phyloP scores from a whole-genome alignment of 306 rosid species.

The Trifolium subterraneum region DNA sequence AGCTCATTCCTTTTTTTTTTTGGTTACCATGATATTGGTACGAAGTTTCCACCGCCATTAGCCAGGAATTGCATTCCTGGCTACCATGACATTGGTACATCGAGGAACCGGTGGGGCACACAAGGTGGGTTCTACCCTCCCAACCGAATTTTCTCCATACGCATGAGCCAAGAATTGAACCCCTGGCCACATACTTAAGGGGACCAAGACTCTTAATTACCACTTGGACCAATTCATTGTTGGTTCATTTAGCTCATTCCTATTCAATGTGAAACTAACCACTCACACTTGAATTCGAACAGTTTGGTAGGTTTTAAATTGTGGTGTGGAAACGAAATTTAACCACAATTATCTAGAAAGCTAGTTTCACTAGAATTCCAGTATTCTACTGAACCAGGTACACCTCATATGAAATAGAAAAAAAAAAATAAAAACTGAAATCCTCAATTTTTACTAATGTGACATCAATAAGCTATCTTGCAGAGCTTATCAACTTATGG shows the following conservation, averaged over 20 bases:
- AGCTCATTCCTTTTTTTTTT: not conserved
- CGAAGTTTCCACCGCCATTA: too few relatives aligned
- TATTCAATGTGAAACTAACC: not conserved
- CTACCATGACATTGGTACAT: too few relatives aligned
- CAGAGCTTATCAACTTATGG: too few relatives aligned
- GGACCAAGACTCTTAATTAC: too few relatives aligned
- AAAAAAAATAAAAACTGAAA: not conserved
- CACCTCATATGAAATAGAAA: not conserved
- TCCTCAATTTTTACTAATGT: conserved; percentile 15
- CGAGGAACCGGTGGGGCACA: too few relatives aligned
- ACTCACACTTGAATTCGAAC: not conserved
- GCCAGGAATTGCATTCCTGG: too few relatives aligned
- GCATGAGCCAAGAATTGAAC: too few relatives aligned
- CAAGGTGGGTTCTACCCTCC: too few relatives aligned
- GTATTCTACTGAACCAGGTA: conserved; percentile 16
- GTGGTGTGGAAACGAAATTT: not conserved
- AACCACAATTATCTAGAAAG: conserved; percentile 2
- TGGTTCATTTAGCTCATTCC: not conserved
- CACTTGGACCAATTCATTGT: too few relatives aligned
- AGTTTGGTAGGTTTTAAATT: not conserved
- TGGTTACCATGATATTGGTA: too few relatives aligned
- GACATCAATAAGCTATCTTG: not conserved
- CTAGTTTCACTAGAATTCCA: not conserved
- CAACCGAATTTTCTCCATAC: too few relatives aligned
- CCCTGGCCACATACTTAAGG: too few relatives aligned